Base-by-base conservation (phyloP, 176 grass and related monocot species). In the Puya raimondii region DNA sequence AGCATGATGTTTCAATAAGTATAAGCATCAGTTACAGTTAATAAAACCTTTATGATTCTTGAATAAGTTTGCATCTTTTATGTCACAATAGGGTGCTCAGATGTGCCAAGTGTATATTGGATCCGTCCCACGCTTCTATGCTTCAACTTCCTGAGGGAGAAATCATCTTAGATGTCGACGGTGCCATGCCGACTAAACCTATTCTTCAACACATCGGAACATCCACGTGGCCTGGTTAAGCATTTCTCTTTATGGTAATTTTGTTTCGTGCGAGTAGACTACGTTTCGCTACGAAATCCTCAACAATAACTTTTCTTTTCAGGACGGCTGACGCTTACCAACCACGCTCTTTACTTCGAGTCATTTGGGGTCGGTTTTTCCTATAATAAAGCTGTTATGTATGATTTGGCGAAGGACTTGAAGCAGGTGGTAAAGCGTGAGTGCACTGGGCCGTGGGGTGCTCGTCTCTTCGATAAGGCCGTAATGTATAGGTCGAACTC, bases 251-350 rank as follows among this genome's bases (percentile, higher is more conserved):
- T 80, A 81, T 92, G 74, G 84, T 92, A 92, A 80, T 84, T 86
- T 85, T 69, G 77, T 56, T 81, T 65, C 25, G 9, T 61, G 4
- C 17, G 76, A 21, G 48, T 75, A 73, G 23, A 13, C 27, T 59
- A 15, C 63, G 20, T 47, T 53, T 53, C 50, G 74, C 65, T 76
- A 70, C 58, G 64, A 57, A 77, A 78, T 22, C 69, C 83, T 48
- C 72, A 72, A 65, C 71, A 23, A 16, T 70, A 72, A 13, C 73
- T 73, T 21, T 76, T 79, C 82, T 74, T 49, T 85, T 72, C 80
- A 97, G 94, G 94, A 66, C 85, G 94, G 74, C 78, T 97, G 75
- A 97, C 86, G 2, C 84, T 97, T 64, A 97, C 94, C n/a, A 97
- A 73, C 23, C 77, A 91, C 12, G 86, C 94, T 0, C 67, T 97